phyloP scores from a whole-genome alignment of 129 eudicot genomes.

The Helianthus tuberosus region DNA sequence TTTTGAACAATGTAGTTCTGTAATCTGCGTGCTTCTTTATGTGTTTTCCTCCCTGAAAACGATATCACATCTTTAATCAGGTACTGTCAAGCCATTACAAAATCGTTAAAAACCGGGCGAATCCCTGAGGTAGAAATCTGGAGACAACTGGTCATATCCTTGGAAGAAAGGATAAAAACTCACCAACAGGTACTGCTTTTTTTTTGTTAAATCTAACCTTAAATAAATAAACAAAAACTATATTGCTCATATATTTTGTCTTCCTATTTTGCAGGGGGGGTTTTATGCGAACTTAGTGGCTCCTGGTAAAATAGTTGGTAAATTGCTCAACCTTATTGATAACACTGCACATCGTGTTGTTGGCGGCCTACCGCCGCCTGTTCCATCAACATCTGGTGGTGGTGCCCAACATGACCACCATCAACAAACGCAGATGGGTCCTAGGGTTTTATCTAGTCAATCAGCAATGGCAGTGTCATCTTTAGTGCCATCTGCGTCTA shows the following conservation, averaged over 20 bases:
- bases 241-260: not conserved
- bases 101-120: conserved; percentile 85
- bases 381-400: conserved; percentile 52
- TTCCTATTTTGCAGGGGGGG: conserved; percentile 65
- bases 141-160: conserved; percentile 69
- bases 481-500: conserved; percentile 76
- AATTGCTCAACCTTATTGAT: conserved; percentile 83
- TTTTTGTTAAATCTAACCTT: not conserved
- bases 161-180: conserved; percentile 86
- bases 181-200: conserved; percentile 74
- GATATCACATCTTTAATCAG: conserved; percentile 41
- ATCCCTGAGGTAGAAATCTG: conserved; percentile 71
- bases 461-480: conserved; percentile 91
- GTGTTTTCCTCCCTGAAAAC: not conserved
- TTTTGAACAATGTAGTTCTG: not conserved
- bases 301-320: conserved; percentile 77
- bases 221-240: not conserved
- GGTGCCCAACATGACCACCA: conserved; percentile 35
- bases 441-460: conserved; percentile 77
- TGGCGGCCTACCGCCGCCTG: conserved; percentile 88
- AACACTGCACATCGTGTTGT: conserved; percentile 92
- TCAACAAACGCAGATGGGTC: conserved; percentile 47
- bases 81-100: conserved; percentile 81
- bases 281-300: conserved; percentile 77
- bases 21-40: not conserved